These are phyloP conservation scores for Pseudogymnoascus sp. DNA, from an alignment of 2,329 filamentous ascomycete genomes.

Conservation along the genomic window DNA sequence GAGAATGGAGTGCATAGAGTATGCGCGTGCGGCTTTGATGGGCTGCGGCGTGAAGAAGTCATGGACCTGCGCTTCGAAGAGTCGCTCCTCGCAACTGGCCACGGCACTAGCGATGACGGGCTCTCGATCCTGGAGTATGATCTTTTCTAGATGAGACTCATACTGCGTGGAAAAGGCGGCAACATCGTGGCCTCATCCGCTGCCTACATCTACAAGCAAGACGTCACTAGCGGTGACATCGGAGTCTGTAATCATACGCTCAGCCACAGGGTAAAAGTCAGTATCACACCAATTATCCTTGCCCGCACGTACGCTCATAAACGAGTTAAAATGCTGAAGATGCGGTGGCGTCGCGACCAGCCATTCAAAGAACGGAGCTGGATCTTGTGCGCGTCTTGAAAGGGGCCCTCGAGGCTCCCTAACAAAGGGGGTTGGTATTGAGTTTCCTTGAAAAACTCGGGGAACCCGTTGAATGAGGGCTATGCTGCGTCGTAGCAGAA, in stretches of 20 bases:
- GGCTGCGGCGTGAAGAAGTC: slow-evolving; percentile 36
- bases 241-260: slow-evolving; percentile 15
- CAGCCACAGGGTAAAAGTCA: slow-evolving; percentile 22
- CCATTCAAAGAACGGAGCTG: slow-evolving; percentile 33
- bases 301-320: slow-evolving; percentile 32
- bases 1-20: slow-evolving; percentile 27
- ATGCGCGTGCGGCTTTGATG: slow-evolving; percentile 29
- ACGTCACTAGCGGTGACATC: slow-evolving; percentile 15
- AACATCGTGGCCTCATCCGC: slow-evolving; percentile 19
- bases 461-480: slow-evolving; percentile 29
- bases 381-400: slow-evolving; percentile 32
- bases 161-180: not conserved
- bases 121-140: not conserved
- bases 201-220: slow-evolving; percentile 23
- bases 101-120: slow-evolving; percentile 15
- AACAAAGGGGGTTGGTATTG: slow-evolving; percentile 25
- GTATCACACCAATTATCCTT: slow-evolving; percentile 33
- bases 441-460: slow-evolving; percentile 28
- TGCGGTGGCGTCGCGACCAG: slow-evolving; percentile 31
- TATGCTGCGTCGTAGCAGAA: slow-evolving; percentile 33
- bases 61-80: slow-evolving; percentile 27
- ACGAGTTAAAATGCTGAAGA: slow-evolving; percentile 30
- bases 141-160: not conserved
- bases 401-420: slow-evolving; percentile 27
- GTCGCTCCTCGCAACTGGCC: slow-evolving; percentile 18